Conservation (phyloP, 192 early-diverging fungal genomes). For the Coemansia reversa region DNA sequence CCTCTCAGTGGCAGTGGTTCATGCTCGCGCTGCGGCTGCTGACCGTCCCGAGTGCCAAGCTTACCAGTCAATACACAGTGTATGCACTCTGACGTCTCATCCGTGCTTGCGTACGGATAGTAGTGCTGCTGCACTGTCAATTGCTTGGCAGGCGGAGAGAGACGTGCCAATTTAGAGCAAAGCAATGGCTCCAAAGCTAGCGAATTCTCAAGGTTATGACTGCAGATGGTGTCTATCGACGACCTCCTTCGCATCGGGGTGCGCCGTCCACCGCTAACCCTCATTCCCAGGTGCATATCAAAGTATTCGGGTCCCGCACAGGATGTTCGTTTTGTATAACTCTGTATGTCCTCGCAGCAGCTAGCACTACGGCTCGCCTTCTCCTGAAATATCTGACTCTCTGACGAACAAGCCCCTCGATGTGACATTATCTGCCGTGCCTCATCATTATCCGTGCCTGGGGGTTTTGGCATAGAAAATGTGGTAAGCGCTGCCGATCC, state of each 20-base stretch:
- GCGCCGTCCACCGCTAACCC: conserved; percentile 5
- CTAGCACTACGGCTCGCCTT: conserved; percentile 26
- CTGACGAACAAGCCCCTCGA: conserved; percentile 1
- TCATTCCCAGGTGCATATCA: not conserved
- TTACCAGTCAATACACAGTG: no score
- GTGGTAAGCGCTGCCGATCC: conserved; percentile 4
- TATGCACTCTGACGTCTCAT: no score
- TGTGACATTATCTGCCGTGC: no score
- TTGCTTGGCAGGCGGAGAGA: conserved; percentile 11
- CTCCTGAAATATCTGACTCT: not conserved
- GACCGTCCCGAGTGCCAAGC: no score
- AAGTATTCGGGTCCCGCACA: not conserved
- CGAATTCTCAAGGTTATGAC: not conserved
- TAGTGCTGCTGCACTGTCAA: not conserved
- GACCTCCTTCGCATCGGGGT: conserved; percentile 13
- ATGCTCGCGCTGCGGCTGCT: no score
- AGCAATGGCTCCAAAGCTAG: conserved; percentile 4
- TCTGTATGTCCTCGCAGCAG: conserved; percentile 11
- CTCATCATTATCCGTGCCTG: conserved; percentile 1
- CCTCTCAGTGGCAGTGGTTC: not conserved
- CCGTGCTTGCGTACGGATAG: no score
- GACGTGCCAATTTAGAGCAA: conserved; percentile 11
- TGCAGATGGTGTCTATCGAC: conserved; percentile 17
- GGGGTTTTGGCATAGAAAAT: conserved; percentile 1
- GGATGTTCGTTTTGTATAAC: not conserved